Evolutionary conservation across 2,329 filamentous ascomycete species (phyloP), one percentile per base, ranked within the genome.

Genomic region (Fusarium sp.): DNA sequence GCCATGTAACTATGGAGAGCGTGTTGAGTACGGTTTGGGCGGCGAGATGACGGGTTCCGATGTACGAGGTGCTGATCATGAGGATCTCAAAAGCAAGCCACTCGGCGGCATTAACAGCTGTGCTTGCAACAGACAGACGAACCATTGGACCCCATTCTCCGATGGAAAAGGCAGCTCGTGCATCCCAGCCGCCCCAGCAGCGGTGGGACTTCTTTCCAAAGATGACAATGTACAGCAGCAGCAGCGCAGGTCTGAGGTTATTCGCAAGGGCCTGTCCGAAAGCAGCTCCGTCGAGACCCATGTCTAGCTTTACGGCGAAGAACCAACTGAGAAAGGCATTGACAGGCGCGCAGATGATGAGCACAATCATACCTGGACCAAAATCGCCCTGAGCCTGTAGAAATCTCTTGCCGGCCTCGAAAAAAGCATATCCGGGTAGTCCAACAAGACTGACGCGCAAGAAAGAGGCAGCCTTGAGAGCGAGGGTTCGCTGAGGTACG

Each of bases 351-450:
- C 85, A 85, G 49, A 88, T 75, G 14, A 88, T 69, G 14, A 89
- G 81, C 22, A 88, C 82, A 14, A 83, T 80, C 74, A 88, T 83
- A n/a, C 84, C 85, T 5, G 85, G 85, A 29, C 84, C 84, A 79
- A 89, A 89, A 31, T 87, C 80, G 2, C 88, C 87, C 69, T 89
- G 88, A 0, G 88, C 86, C 73, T 89, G 87, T 6, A 88, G 83
- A 68, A 88, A 89, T 4, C 87, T 81, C 77, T 89, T 90, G 6
- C 85, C 84, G 0, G 86, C 86, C 69, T 89, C 88, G 56, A 89
- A 90, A 20, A 83, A 83, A 2, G 85, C 87, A 64, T 88, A 90
- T 5, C 87, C 87, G 0, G 87, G 87, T 3, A 87, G 79, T 1
- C 87, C 86, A 11, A 87, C 78, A 2, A 89, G 80, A 58, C 86